Evolutionary conservation across 31 red algal species (phyloP), one percentile per base, ranked within the genome.

Genomic region (Porphyra umbilicalis): DNA sequence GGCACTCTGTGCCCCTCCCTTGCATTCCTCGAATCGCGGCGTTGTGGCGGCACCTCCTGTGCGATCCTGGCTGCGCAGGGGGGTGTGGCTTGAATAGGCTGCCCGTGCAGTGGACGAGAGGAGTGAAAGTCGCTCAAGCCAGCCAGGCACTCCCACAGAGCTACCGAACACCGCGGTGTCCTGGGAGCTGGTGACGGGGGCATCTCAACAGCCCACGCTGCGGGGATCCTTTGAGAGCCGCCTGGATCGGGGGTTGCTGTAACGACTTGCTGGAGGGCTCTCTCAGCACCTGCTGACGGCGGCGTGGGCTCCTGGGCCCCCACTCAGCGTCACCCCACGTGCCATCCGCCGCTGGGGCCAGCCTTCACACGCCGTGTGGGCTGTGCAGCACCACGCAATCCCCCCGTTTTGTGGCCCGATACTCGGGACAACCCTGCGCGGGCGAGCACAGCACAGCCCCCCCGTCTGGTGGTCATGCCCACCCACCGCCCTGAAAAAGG

Each of bases 191-290:
- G n/a, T n/a, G n/a, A n/a, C n/a, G n/a, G n/a, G n/a, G n/a, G n/a
- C n/a, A n/a, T n/a, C n/a, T n/a, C n/a, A n/a, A n/a, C n/a, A n/a
- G n/a, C n/a, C n/a, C n/a, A n/a, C n/a, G n/a, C n/a, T 20, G 14
- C 20, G 20, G 57, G 57, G 57, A 71, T 71, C 57, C 57, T 29
- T 71, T n/a, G 11, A 18, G 4, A 4, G 57, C 57, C 57, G 57
- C 57, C 57, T 71, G 57, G 57, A 71, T 71, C 57, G 57, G 25
- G 57, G 57, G 57, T 71, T 71, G 57, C 57, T 71, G 57, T 71
- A 71, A 71, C 57, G 57, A n/a, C 57, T 2, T 71, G 57, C 30
- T 71, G 57, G 57, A 71, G 25, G 57, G 57, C 57, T n/a, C 57
- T 29, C 57, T n/a, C 3, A 10, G 57, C 57, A 25, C 25, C 57